These are phyloP conservation scores for Chlorella ohadii DNA, from an alignment of 139 green algal genomes.

Conservation along the genomic window DNA sequence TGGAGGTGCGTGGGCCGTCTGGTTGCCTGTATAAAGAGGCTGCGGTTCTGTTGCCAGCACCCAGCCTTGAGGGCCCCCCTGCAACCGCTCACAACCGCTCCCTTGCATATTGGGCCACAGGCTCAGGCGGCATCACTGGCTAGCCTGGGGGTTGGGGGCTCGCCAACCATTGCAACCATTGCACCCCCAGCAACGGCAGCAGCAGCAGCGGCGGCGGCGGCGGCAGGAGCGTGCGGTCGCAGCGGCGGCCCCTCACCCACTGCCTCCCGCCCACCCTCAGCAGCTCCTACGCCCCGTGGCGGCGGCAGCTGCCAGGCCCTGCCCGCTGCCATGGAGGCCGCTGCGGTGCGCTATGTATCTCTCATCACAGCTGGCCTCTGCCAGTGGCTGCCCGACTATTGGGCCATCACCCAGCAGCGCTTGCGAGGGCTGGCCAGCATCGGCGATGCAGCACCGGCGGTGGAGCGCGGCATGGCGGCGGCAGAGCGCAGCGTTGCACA, in stretches of 20 bases:
- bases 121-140: not conserved
- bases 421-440: slow-evolving; percentile 5
- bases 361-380: not conserved
- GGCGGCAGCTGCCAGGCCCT: not conserved
- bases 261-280: not conserved
- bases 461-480: slow-evolving; percentile 1
- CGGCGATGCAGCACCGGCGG: not conserved
- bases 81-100: no score
- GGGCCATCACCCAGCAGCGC: slow-evolving; percentile 17
- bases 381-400: slow-evolving; percentile 27
- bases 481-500: not conserved
- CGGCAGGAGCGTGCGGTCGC: not conserved
- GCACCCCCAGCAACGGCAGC: not conserved
- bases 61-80: no score
- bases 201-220: not conserved
- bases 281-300: not conserved
- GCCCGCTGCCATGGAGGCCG: slow-evolving; percentile 2
- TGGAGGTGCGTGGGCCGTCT: not conserved
- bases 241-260: not conserved
- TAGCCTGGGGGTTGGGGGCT: not conserved
- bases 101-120: not conserved
- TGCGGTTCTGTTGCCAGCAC: no score
- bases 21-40: no score
- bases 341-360: not conserved
- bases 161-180: not conserved